These are phyloP conservation scores for Penicillium brevicompactum DNA, from an alignment of 2,329 filamentous ascomycete species.

Conservation along the genomic window DNA sequence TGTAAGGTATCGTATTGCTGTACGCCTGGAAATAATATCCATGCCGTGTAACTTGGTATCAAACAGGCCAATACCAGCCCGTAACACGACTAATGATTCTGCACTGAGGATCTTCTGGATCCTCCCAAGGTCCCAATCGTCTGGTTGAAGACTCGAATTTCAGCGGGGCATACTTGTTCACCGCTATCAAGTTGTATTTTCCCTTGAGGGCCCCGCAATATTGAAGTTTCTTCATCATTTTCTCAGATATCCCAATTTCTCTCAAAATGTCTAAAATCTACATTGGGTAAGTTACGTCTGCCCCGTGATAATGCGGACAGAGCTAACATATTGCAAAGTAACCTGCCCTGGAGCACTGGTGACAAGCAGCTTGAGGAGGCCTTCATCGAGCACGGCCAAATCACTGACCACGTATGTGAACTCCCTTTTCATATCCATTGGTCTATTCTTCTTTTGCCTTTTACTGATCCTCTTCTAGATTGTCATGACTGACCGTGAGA, in stretches of 20 bases:
- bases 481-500: conserved; percentile 20
- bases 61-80: background rate
- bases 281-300: conserved; percentile 12
- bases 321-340: conserved; percentile 4
- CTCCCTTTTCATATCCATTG: background rate
- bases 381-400: conserved; percentile 12
- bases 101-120: background rate
- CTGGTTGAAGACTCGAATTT: background rate
- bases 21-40: background rate
- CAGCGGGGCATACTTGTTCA: conserved; percentile 2
- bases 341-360: conserved; percentile 17
- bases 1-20: background rate
- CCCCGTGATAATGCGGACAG: background rate
- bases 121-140: background rate
- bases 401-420: conserved; percentile 14
- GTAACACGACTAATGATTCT: background rate
- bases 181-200: conserved; percentile 6
- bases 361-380: conserved; percentile 10
- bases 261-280: conserved; percentile 21
- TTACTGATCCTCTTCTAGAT: conserved; percentile 7
- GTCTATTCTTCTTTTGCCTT: background rate
- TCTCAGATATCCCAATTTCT: background rate
- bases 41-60: background rate
- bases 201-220: conserved; percentile 8
- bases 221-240: conserved; percentile 11